A percentile compares a stretch with the other conserved stretches of the same genome.
phyloP scores from a whole-genome alignment of 306 rosid species.

The Lathyrus aphaca region DNA sequence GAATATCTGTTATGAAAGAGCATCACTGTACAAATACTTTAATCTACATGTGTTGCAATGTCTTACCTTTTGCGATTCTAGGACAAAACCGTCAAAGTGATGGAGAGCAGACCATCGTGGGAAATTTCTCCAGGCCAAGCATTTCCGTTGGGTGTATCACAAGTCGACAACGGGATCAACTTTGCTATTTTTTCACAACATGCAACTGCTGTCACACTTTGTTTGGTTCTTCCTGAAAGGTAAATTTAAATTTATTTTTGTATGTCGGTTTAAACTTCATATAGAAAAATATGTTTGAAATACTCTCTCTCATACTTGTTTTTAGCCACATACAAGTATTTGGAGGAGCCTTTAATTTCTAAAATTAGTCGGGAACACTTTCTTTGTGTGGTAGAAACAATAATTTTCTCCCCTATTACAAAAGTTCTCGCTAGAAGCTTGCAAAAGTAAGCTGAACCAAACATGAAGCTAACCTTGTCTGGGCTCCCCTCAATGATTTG shows the following conservation, averaged over 20 bases:
- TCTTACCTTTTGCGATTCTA: constrained; percentile 46
- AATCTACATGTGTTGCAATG: constrained; percentile 26
- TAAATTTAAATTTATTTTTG: constrained; percentile 42
- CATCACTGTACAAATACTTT: constrained; percentile 20
- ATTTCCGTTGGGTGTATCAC: constrained; percentile 84
- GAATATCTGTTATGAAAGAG: constrained; percentile 23
- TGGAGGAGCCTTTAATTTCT: constrained; percentile 22
- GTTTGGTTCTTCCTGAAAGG: constrained; percentile 67
- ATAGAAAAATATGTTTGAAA: background rate
- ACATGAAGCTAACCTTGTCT: background rate
- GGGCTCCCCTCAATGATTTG: background rate
- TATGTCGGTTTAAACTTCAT: constrained; percentile 10
- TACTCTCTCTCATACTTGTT: background rate
- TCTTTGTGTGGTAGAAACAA: background rate
- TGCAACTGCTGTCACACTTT: constrained; percentile 84
- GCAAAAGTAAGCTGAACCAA: constrained; percentile 6
- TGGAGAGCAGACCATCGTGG: constrained; percentile 51
- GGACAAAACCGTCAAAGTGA: constrained; percentile 61
- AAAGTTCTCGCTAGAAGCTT: background rate
- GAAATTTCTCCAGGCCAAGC: constrained; percentile 75
- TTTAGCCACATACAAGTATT: constrained; percentile 14
- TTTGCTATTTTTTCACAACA: constrained; percentile 91
- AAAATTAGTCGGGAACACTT: background rate
- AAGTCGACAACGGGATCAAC: constrained; percentile 77
- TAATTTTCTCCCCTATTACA: background rate